Percentiles rank a stretch among this genome's conserved stretches.
phyloP scores from a whole-genome alignment of 257 asterid species.

The Forsythia suspensa region DNA sequence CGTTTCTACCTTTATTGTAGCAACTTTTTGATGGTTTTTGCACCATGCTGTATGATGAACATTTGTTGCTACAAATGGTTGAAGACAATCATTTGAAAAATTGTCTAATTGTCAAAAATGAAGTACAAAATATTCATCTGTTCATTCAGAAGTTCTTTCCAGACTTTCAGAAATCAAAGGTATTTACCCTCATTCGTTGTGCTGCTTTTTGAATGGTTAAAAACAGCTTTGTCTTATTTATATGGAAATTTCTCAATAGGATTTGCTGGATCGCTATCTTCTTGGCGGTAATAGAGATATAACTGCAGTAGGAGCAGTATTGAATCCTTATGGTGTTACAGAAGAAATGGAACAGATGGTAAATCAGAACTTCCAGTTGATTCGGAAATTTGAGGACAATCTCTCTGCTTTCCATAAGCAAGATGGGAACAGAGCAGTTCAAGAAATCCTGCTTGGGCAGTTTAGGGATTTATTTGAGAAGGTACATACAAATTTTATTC shows the following conservation, averaged over 20 bases:
- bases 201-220: constrained; percentile 1
- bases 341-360: constrained; percentile 69
- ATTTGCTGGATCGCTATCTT: constrained; percentile 62
- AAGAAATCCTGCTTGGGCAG: constrained; percentile 53
- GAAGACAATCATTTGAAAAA: constrained; percentile 58
- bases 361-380: constrained; percentile 51
- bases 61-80: constrained; percentile 55
- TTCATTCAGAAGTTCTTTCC: constrained; percentile 56
- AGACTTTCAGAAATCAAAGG: constrained; percentile 72
- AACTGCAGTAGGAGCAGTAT: constrained; percentile 29
- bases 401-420: constrained; percentile 40
- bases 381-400: constrained; percentile 45
- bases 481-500: constrained; percentile 39
- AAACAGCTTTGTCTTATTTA: constrained; percentile 14
- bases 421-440: constrained; percentile 44
- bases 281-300: constrained; percentile 54
- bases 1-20: constrained; percentile 45
- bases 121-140: constrained; percentile 41
- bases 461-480: constrained; percentile 50
- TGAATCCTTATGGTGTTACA: constrained; percentile 75
- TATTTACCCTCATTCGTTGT: constrained; percentile 20
- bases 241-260: constrained; percentile 41
- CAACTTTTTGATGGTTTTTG: constrained; percentile 74
- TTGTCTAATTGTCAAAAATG: constrained; percentile 57
- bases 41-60: constrained; percentile 60